Evolutionary conservation across 257 asterid genomes (phyloP).

Genomic region (Misopates orontium): DNA sequence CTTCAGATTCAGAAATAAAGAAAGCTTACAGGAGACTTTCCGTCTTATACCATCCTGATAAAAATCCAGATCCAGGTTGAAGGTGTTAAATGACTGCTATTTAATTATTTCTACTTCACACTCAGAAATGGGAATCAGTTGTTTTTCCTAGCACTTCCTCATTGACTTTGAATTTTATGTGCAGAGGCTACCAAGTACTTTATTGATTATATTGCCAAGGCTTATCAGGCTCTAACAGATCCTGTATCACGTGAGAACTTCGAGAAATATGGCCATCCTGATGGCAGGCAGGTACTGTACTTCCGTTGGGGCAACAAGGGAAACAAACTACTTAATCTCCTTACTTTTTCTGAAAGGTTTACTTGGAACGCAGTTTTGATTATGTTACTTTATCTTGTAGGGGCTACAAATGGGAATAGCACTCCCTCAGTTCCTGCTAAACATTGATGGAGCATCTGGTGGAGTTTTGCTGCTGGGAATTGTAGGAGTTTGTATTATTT

Average conservation of each 20-base stretch:
- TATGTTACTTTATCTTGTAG: conserved; percentile 36
- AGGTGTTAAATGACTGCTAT: conserved; percentile 45
- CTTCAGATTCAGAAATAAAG: conserved; percentile 90
- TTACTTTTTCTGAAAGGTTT: conserved; percentile 19
- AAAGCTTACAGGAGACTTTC: conserved; percentile 98
- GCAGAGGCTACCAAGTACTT: conserved; percentile 94
- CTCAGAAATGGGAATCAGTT: conserved; percentile 17
- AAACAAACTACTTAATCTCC: conserved; percentile 16
- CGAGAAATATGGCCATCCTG: conserved; percentile 99
- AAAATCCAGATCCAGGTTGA: conserved; percentile 99
- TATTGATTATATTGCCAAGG: conserved; percentile 89
- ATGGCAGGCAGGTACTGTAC: conserved; percentile 91
- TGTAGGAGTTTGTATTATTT: conserved; percentile 92
- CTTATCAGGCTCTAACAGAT: conserved; percentile 98
- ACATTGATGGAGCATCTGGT: conserved; percentile 93
- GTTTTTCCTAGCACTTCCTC: conserved; percentile 24
- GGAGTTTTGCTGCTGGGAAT: conserved; percentile 92
- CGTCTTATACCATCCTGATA: conserved; percentile 95
- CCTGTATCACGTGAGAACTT: conserved; percentile 94
- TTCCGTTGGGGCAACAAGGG: conserved; percentile 6
- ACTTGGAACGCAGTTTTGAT: conserved; percentile 26
- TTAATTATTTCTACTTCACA: conserved; percentile 16
- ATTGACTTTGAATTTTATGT: conserved; percentile 31
- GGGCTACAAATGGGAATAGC: conserved; percentile 99
- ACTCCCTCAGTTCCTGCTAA: conserved; percentile 87